These are phyloP conservation scores for Lentinula boryana DNA, from an alignment of 768 basidiomycete genomes.

Conservation along the genomic window DNA sequence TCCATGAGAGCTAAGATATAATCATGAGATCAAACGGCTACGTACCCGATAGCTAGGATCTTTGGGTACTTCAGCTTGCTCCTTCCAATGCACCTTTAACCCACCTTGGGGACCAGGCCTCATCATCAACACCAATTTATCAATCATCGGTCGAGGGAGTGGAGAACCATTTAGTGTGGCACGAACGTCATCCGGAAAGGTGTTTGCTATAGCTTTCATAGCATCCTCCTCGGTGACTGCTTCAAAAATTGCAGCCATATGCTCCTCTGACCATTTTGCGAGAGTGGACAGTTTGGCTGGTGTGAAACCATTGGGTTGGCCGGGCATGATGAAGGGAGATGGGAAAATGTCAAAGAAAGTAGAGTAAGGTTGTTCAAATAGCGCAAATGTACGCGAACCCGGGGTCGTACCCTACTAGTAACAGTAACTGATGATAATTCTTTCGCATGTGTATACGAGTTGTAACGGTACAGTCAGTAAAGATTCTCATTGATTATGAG, in stretches of 20 bases:
- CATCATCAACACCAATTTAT: conserved; percentile 35
- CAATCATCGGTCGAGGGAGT: conserved; percentile 33
- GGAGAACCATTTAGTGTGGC: conserved; percentile 39
- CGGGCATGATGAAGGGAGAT: not conserved
- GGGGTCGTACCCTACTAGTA: too few species aligned
- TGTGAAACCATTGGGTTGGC: not conserved
- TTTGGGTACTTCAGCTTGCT: conserved; percentile 35
- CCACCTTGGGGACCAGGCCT: conserved; percentile 30
- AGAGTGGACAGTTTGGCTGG: conserved; percentile 29
- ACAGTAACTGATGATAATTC: too few species aligned
- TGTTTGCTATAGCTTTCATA: conserved; percentile 34
- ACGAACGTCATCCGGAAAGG: conserved; percentile 35
- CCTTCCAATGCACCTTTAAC: conserved; percentile 43
- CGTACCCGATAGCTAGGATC: conserved; percentile 40
- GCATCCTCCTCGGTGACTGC: conserved; percentile 37
- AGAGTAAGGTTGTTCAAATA: not conserved
- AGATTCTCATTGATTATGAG: too few species aligned
- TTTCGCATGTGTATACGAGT: too few species aligned
- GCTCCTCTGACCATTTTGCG: conserved; percentile 43
- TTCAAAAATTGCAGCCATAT: conserved; percentile 46
- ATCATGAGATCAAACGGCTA: conserved; percentile 6
- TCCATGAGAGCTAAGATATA: not conserved
- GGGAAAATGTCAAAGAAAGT: not conserved
- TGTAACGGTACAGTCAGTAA: too few species aligned
- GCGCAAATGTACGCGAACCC: too few species aligned